A percentile compares a stretch with the other conserved stretches of the same genome.
Evolutionary conservation across 2,329 filamentous ascomycete genomes (phyloP).

Genomic region (Xylaria sp.): DNA sequence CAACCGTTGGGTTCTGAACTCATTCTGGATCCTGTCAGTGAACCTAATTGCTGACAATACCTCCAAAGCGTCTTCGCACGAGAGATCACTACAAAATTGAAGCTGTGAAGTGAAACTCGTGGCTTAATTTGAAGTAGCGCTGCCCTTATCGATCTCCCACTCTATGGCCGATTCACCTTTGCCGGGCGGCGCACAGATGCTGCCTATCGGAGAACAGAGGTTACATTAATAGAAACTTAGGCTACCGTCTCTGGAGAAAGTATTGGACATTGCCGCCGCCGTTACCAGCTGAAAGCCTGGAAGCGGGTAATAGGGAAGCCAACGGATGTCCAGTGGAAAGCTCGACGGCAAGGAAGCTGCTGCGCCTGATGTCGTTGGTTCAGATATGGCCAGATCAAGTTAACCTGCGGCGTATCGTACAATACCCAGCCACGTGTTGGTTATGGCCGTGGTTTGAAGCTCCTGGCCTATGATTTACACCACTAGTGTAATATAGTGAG

Average conservation of each 20-base stretch:
- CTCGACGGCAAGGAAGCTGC: constrained; percentile 51
- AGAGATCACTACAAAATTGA: constrained; percentile 33
- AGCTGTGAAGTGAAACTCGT: constrained; percentile 51
- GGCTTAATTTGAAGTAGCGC: constrained; percentile 52
- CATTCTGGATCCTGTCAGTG: constrained; percentile 54
- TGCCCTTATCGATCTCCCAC: constrained; percentile 38
- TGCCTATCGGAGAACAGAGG: constrained; percentile 48
- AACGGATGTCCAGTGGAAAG: constrained; percentile 57
- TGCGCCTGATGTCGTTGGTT: constrained; percentile 53
- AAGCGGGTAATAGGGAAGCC: constrained; percentile 41
- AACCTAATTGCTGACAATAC: constrained; percentile 56
- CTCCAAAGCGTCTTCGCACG: constrained; percentile 52
- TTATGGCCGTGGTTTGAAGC: background rate
- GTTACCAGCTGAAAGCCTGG: constrained; percentile 60
- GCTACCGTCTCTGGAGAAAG: constrained; percentile 53
- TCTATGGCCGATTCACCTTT: constrained; percentile 49
- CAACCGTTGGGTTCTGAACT: constrained; percentile 57
- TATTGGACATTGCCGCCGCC: constrained; percentile 49
- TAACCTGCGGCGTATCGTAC: background rate
- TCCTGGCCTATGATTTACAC: background rate
- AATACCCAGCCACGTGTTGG: constrained; percentile 25
- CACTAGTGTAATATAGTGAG: background rate
- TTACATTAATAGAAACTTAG: constrained; percentile 57
- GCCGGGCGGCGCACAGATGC: constrained; percentile 51
- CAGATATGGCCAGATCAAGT: constrained; percentile 47